These are phyloP conservation scores for Tilletia caries DNA, from an alignment of 1,284 basidiomycete species.

Conservation along the genomic window DNA sequence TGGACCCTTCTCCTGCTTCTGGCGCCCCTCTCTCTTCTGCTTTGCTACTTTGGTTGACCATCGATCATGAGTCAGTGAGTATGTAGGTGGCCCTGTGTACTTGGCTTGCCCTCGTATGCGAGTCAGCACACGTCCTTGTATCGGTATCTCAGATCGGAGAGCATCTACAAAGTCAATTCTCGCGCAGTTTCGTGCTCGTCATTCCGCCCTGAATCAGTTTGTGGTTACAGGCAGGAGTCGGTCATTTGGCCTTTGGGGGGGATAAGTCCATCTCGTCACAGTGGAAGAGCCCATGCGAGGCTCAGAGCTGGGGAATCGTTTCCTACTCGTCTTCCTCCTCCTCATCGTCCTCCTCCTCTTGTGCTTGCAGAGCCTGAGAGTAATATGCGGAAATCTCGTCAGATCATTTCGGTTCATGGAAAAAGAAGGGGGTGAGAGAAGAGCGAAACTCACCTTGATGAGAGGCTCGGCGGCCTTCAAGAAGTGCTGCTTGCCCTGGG, in stretches of 20 bases:
- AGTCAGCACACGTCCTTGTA: too few relatives aligned
- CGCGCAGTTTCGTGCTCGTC: too few relatives aligned
- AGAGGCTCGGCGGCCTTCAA: conserved; percentile 79
- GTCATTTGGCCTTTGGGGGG: conserved; percentile 33
- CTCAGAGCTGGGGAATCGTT: conserved; percentile 15
- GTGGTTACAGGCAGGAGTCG: background rate
- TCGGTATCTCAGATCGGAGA: too few relatives aligned
- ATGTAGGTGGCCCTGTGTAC: too few relatives aligned
- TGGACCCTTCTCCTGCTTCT: too few relatives aligned
- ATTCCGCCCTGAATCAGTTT: background rate
- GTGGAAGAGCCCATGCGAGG: too few relatives aligned
- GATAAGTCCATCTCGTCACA: conserved; percentile 32
- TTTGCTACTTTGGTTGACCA: too few relatives aligned
- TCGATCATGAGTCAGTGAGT: too few relatives aligned
- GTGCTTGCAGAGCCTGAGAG: conserved; percentile 13
- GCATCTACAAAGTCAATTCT: too few relatives aligned
- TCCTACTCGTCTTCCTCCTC: conserved; percentile 64
- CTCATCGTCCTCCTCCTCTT: conserved; percentile 73
- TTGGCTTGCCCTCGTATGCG: too few relatives aligned
- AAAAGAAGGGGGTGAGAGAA: background rate
- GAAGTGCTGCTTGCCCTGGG: conserved; percentile 90
- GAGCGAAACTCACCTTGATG: conserved; percentile 68
- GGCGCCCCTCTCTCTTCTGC: too few relatives aligned
- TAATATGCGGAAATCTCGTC: background rate
- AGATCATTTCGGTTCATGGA: too few relatives aligned